Conservation (phyloP, 208 protist genomes). For the Leishmania martiniquensis region DNA sequence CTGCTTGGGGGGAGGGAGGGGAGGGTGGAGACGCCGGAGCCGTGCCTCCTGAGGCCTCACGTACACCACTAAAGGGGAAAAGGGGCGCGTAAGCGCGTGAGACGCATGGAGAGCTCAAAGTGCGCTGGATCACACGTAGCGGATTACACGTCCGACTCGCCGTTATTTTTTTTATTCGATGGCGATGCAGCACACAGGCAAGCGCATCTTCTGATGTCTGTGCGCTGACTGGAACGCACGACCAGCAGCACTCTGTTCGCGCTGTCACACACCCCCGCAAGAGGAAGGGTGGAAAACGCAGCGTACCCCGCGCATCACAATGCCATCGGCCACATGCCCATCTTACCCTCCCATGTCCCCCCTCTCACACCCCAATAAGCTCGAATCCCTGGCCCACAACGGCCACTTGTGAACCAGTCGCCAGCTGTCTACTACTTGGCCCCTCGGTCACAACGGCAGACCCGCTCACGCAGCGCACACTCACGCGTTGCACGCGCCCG, state of each 20-base stretch:
- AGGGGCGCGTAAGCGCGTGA: neutral
- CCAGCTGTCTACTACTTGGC: neutral
- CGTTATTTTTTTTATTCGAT: no score
- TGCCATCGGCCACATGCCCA: neutral
- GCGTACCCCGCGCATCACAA: no score
- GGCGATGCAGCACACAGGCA: neutral
- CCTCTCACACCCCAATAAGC: neutral
- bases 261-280: neutral
- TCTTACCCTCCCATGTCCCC: neutral
- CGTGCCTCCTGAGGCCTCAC: neutral
- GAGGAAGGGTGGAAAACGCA: neutral
- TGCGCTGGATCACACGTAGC: neutral
- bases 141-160: neutral
- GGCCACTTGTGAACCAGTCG: constrained; percentile 12
- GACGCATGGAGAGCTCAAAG: neutral
- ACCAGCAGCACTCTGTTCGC: neutral
- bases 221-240: neutral
- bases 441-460: constrained; percentile 26
- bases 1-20: neutral
- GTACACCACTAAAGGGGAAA: neutral
- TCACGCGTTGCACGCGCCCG: constrained; percentile 32
- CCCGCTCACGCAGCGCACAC: constrained; percentile 72
- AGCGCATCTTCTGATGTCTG: neutral
- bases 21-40: neutral
- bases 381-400: constrained; percentile 51